Conservation (phyloP, 306 rosid species). For the Prunus mume region DNA sequence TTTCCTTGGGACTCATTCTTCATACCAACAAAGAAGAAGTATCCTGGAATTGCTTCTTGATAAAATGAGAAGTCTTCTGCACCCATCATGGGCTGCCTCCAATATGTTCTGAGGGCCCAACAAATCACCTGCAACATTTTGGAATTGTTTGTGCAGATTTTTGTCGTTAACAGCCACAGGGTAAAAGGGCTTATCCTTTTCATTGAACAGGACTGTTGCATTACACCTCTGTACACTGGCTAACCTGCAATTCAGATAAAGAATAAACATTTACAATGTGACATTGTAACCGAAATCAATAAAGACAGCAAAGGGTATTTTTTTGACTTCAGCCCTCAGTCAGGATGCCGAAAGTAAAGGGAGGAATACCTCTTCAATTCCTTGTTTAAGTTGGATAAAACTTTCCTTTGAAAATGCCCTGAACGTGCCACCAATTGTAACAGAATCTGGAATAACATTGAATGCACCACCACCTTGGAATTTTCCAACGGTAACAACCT, state of each 20-base stretch:
- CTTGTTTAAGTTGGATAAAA: constrained; percentile 41
- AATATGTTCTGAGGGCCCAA: constrained; percentile 24
- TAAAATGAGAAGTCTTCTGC: constrained; percentile 48
- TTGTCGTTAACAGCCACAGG: constrained; percentile 35
- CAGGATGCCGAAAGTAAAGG: background rate
- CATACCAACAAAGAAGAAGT: constrained; percentile 42
- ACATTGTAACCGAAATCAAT: constrained; percentile 14
- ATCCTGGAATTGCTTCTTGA: constrained; percentile 39
- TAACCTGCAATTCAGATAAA: constrained; percentile 29
- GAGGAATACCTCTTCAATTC: constrained; percentile 64
- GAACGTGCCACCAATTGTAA: constrained; percentile 86
- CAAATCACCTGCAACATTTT: constrained; percentile 28
- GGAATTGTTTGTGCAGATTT: constrained; percentile 33
- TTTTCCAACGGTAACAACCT: constrained; percentile 73
- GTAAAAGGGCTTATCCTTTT: constrained; percentile 19
- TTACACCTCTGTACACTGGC: constrained; percentile 53
- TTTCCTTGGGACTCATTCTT: constrained; percentile 24
- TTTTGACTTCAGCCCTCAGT: constrained; percentile 10
- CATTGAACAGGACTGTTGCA: constrained; percentile 37
- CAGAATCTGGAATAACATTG: constrained; percentile 89
- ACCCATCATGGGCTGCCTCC: constrained; percentile 36
- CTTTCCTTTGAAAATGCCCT: constrained; percentile 64
- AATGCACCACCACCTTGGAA: constrained; percentile 81
- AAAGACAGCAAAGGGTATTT: background rate
- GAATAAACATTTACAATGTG: background rate